phyloP scores from a whole-genome alignment of 495 filamentous ascomycete genomes.

The Saxophila tyrrhenica region DNA sequence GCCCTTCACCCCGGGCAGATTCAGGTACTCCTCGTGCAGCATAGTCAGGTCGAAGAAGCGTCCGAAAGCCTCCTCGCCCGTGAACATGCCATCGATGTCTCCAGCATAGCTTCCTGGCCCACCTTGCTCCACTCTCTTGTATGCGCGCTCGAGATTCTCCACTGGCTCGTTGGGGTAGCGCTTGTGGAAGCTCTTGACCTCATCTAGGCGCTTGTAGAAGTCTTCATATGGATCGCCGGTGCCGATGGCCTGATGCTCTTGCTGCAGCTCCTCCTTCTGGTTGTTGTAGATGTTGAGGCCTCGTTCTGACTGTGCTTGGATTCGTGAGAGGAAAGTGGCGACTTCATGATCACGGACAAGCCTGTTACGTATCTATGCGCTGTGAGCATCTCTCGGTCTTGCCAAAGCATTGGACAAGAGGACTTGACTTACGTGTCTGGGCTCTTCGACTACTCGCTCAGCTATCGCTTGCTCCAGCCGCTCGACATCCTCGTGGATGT shows the following conservation, averaged over 20 bases:
- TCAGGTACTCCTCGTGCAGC: constrained; percentile 78
- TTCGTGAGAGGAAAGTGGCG: constrained; percentile 69
- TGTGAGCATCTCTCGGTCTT: constrained; percentile 26
- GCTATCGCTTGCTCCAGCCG: constrained; percentile 86
- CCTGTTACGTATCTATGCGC: constrained; percentile 65
- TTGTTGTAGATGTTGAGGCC: constrained; percentile 80
- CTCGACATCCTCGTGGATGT: constrained; percentile 90
- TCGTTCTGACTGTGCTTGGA: constrained; percentile 71
- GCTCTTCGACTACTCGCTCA: constrained; percentile 77
- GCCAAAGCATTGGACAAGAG: background rate
- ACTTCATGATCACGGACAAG: constrained; percentile 85
- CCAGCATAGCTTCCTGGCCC: constrained; percentile 37
- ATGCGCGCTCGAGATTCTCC: constrained; percentile 87
- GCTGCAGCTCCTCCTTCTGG: constrained; percentile 52
- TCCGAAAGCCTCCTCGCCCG: constrained; percentile 85
- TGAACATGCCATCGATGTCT: constrained; percentile 84
- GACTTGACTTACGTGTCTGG: constrained; percentile 58
- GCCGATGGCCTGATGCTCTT: constrained; percentile 73
- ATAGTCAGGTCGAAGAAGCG: constrained; percentile 78
- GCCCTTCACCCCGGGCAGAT: constrained; percentile 56
- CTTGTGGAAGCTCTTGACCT: constrained; percentile 76
- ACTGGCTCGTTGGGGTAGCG: constrained; percentile 89
- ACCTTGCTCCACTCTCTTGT: constrained; percentile 59
- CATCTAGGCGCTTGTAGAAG: constrained; percentile 74
- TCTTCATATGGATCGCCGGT: constrained; percentile 83